These are phyloP conservation scores for Leccinum imitatum DNA, from an alignment of 768 basidiomycete genomes.

Conservation along the genomic window DNA sequence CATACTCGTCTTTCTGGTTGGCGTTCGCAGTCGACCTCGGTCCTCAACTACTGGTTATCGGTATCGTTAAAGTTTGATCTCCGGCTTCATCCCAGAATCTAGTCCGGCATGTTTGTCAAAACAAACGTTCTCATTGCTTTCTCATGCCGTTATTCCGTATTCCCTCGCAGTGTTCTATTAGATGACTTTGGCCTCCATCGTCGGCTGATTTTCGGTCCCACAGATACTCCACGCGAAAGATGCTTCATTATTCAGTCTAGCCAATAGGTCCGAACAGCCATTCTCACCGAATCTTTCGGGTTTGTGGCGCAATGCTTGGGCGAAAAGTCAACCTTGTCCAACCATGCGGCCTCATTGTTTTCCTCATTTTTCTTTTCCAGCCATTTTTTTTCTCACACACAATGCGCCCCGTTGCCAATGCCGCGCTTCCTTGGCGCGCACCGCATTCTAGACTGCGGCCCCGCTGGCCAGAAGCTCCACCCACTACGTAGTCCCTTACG, in stretches of 20 bases:
- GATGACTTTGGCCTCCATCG: neutral
- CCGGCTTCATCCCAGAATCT: neutral
- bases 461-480: constrained; percentile 6
- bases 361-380: neutral
- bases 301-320: constrained; percentile 15
- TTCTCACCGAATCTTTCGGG: constrained; percentile 3
- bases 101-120: neutral
- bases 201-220: neutral
- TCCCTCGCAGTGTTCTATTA: neutral
- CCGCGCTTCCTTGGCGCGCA: constrained; percentile 10
- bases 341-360: neutral
- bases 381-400: constrained; percentile 1
- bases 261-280: neutral
- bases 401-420: neutral
- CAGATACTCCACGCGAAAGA: neutral
- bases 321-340: constrained; percentile 1
- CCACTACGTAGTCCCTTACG: constrained; percentile 10
- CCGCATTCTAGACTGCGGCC: constrained; percentile 10
- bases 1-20: neutral
- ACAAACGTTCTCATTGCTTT: neutral
- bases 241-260: neutral
- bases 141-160: neutral
- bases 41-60: neutral
- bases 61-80: neutral
- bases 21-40: neutral